Evolutionary conservation across 1,284 basidiomycete species (phyloP), one percentile per base, ranked within the genome.

Genomic region (Cutaneotrichosporon sp.): DNA sequence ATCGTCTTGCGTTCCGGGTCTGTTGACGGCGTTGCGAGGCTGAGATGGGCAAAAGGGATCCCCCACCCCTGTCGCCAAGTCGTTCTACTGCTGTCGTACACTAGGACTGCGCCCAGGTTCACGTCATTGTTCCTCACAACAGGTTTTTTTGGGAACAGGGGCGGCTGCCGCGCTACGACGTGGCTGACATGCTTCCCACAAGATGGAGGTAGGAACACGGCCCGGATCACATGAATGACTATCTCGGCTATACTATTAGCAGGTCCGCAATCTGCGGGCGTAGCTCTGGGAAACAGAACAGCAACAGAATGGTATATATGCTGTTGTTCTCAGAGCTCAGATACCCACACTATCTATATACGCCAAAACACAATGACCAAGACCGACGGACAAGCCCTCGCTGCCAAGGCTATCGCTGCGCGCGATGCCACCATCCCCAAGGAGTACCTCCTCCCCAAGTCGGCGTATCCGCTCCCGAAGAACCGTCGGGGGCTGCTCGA

Each of bases 341-440:
- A 18, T 18, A n/a, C 42, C 42, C 42, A 46, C 42, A 18, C 18
- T 46, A 2, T 18, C 42, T 6, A 18, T 8, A 18, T 6, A 46
- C 42, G n/a, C 18, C 18, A 6, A 13, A 42, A 9, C 18, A 46
- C 42, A n/a, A 53, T 53, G 51, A 53, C 51, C 31, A 53, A 53
- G 18, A n/a, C 31, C 2, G 30, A 46, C 42, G 42, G 18, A 18
- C 14, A 53, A 13, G 51, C 31, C 26, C 51, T 30, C 31, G 51
- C 26, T 32, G 51, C 51, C 42, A 46, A 53, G 30, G 51, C 30
- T 13, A 30, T 53, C 51, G 51, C 51, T 32, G 30, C 11, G 4
- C 51, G 67, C 34, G 62, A 66, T 57, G 63, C 62, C 6, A 61
- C 61, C 11, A 69, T 69, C 50, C 62, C 65, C 5, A 26, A 58